Base-by-base conservation (phyloP, 2,329 filamentous ascomycete genomes). In the Colletotrichum incanum region DNA sequence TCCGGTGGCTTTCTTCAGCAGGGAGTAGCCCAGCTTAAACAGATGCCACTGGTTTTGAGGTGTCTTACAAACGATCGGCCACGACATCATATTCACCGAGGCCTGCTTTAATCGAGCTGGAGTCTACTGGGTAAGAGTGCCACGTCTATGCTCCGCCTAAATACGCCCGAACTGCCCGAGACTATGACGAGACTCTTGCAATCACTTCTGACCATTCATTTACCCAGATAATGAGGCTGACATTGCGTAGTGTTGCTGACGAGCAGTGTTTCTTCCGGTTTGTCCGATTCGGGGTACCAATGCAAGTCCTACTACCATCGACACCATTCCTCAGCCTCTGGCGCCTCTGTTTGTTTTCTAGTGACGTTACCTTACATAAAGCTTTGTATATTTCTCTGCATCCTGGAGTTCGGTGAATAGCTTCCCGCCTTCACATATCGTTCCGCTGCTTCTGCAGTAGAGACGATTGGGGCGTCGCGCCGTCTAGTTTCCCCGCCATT, bases 41-140 rank as follows among this genome's bases (percentile, higher is more conserved):
- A 55, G 7, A 3, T 26, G 18, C 20, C 26, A 66, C 47, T 60
- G 56, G 60, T 39, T 61, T 8, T 43, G 39, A 26, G 34, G 28
- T 20, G 18, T 49, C 28, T 55, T 43, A 26, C 60, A 43, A 43
- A 39, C 60, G 26, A 34, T 52, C n/a, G 66, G 67, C 67, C 67
- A 62, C 55, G 34, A 41, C 55, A 31, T 62, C 39, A 61, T 52
- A 16, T 52, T 49, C 67, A 62, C 67, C 71, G 61, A 62, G 37
- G 49, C 71, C 67, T 71, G 71, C 71, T 71, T 73, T 65, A 16
- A 45, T 50, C 9, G 12, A 50, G 31, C 62, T 71, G 47, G 5
- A 55, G 12, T 39, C 54, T 31, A 59, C 59, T 52, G 58, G 55
- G 60, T 67, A 47, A 62, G 60, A 45, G n/a, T 41, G 34, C 39